Evolutionary conservation across 2,329 filamentous ascomycete genomes (phyloP), one percentile per base, ranked within the genome.

Genomic region (Neodidymelliopsis sp.): DNA sequence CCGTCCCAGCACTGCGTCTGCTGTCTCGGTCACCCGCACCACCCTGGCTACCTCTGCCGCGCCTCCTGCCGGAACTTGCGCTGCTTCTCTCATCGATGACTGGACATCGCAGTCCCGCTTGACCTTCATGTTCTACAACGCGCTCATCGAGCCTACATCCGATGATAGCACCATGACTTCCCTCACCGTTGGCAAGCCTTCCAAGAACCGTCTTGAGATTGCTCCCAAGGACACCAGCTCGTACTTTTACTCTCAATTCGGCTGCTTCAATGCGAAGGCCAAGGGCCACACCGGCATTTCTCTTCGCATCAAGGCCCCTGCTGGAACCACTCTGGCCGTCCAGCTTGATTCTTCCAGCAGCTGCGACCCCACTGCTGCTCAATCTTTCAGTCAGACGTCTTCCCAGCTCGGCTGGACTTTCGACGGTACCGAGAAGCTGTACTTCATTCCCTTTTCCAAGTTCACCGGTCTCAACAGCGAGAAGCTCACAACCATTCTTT

Each of bases 21-120:
- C 45, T 46, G 38, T 18, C 28, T 34, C 34, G 13, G 40, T 16
- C 16, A 48, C 39, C 22, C 39, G 38, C 25, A 44, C 52, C 2
- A 56, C 49, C 13, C 28, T 53, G 15, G 28, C 53, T 15, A 46
- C 49, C 11, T 35, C 56, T 18, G 15, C 40, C 30, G 53, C 57
- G 6, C 53, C 37, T 2, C 53, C 60, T 38, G 64, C 57, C 8
- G 72, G 70, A 29, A 66, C 69, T 15, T 82, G 79, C 60, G 66
- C 70, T 9, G 64, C 72, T 25, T 67, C 81, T 6, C 62, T 83
- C 19, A 75, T 85, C 43, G 83, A 86, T 54, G 83, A 86, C 70
- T 86, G 81, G 77, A 76, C 75, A 43, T 85, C 83, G 7, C 83
- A 86, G 63, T 85, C 83, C 5, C 81, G 83, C 22, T 67, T 85